phyloP scores from a whole-genome alignment of 352 stramenopile species.

The Phytophthora rubi region DNA sequence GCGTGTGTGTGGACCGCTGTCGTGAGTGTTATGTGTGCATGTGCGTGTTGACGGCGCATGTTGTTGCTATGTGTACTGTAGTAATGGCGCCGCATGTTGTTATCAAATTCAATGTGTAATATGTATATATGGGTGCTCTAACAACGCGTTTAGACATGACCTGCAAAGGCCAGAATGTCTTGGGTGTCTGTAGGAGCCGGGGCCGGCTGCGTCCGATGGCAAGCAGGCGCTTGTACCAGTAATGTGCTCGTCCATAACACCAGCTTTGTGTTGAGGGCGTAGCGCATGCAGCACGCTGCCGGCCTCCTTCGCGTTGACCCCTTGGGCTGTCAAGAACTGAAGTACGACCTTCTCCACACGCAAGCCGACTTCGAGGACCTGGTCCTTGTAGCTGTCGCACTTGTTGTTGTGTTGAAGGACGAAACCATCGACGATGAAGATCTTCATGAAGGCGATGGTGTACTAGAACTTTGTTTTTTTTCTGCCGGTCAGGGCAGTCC shows the following conservation, averaged over 20 bases:
- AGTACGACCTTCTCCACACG: neutral
- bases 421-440: constrained; percentile 24
- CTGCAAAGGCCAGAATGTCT: constrained; percentile 2
- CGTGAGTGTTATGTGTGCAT: too few species aligned
- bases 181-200: constrained; percentile 10
- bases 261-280: constrained; percentile 4
- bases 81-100: too few species aligned
- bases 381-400: constrained; percentile 12
- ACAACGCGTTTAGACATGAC: neutral
- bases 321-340: neutral
- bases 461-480: constrained; percentile 27
- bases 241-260: neutral
- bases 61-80: too few species aligned
- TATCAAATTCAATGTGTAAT: too few species aligned
- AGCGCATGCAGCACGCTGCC: constrained; percentile 11
- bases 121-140: too few species aligned
- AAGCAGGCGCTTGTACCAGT: constrained; percentile 10
- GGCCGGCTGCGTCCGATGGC: constrained; percentile 2
- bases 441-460: constrained; percentile 25
- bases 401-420: neutral
- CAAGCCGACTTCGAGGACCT: constrained; percentile 1
- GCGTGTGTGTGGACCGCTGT: too few species aligned
- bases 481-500: constrained; percentile 4
- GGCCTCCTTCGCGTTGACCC: constrained; percentile 2
- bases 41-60: too few species aligned